Percentiles rank a stretch among this genome's conserved stretches.
phyloP scores from a whole-genome alignment of 148 eudicot genomes.

The Chenopodium quinoa region DNA sequence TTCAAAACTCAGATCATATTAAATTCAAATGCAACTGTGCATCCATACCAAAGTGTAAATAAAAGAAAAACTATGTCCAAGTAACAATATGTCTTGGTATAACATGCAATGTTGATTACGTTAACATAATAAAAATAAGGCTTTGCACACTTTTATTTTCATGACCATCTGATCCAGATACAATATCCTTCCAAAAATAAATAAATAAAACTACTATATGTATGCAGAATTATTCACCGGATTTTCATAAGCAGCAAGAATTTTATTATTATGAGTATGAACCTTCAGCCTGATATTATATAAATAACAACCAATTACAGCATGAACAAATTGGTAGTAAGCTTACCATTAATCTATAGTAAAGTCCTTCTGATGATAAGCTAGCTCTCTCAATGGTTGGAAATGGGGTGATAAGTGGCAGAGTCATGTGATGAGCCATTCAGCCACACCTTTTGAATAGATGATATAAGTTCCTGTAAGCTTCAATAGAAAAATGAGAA shows the following conservation, averaged over 20 bases:
- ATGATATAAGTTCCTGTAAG: not conserved
- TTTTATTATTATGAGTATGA: not conserved
- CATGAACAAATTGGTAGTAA: slow-evolving; percentile 4
- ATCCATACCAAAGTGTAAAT: no score
- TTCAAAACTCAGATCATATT: no score
- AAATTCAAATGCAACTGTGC: no score
- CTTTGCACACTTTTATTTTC: not conserved
- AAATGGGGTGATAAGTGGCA: not conserved
- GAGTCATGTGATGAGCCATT: not conserved
- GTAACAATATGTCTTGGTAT: not conserved
- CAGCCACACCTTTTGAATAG: no score
- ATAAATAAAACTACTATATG: not conserved
- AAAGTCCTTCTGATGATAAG: not conserved
- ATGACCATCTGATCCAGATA: not conserved
- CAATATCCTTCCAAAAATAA: no score
- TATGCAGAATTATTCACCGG: not conserved
- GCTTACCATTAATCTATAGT: slow-evolving; percentile 10
- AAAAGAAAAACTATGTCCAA: not conserved
- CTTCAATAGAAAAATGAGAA: slow-evolving; percentile 2
- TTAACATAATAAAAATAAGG: not conserved
- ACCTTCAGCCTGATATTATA: not conserved
- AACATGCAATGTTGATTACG: not conserved
- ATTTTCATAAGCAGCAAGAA: not conserved
- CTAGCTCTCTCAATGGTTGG: not conserved
- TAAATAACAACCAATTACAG: not conserved